phyloP scores from a whole-genome alignment of 805 yeast species.

The Cyberlindnera sargentensis region DNA sequence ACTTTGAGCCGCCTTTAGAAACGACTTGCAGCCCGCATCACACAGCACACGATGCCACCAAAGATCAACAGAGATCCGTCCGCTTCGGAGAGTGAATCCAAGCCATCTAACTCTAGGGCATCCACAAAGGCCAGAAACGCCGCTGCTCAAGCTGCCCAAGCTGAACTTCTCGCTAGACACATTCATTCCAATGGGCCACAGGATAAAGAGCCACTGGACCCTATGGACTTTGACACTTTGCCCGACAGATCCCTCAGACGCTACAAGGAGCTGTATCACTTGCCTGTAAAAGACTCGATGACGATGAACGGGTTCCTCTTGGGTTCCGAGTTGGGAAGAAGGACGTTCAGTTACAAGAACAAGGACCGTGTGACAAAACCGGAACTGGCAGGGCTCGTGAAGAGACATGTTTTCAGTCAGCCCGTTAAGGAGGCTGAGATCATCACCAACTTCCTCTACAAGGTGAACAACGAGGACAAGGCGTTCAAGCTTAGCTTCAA shows the following conservation, averaged over 20 bases:
- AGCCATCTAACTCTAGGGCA: constrained; percentile 29
- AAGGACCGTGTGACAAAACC: constrained; percentile 45
- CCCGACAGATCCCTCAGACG: constrained; percentile 59
- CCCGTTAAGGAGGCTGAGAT: constrained; percentile 76
- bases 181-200: constrained; percentile 70
- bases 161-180: constrained; percentile 58
- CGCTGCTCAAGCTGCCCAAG: constrained; percentile 62
- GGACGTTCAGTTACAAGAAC: constrained; percentile 41
- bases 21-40: no score
- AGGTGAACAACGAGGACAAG: constrained; percentile 63
- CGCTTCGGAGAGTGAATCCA: constrained; percentile 21
- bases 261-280: constrained; percentile 55
- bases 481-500: constrained; percentile 34
- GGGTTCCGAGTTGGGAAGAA: constrained; percentile 66
- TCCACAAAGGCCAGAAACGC: constrained; percentile 55
- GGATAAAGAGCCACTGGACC: constrained; percentile 42
- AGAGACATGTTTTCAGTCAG: constrained; percentile 56
- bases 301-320: constrained; percentile 65
- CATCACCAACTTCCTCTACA: constrained; percentile 82
- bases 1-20: no score
- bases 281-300: constrained; percentile 52
- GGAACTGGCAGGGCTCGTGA: constrained; percentile 53
- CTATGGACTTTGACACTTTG: constrained; percentile 63
- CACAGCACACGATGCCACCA: constrained; percentile 18
- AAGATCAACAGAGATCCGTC: constrained; percentile 19